Percentiles rank a stretch among this genome's conserved stretches.
phyloP scores from a whole-genome alignment of 139 green algal genomes.

The Coelastrella sp. region DNA sequence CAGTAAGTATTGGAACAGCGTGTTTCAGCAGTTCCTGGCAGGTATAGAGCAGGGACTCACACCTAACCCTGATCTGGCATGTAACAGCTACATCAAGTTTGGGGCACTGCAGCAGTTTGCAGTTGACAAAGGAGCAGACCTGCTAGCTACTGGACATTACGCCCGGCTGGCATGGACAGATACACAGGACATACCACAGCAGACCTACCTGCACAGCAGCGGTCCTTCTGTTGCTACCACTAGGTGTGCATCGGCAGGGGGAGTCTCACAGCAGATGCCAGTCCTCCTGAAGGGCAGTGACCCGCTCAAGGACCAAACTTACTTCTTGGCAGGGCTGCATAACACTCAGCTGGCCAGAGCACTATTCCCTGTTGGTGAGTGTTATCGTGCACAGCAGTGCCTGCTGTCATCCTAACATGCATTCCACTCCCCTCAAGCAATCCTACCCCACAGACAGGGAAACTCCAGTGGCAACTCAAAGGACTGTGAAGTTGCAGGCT shows the following conservation, averaged over 20 bases:
- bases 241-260: no score
- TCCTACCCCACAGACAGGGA: no score
- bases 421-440: no score
- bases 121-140: slow-evolving; percentile 59
- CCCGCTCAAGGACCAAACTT: slow-evolving; percentile 81
- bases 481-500: no score
- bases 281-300: slow-evolving; percentile 75
- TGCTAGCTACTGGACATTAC: slow-evolving; percentile 86
- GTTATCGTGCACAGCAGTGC: no score
- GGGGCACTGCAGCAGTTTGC: slow-evolving; percentile 69
- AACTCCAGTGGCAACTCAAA: no score
- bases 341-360: slow-evolving; percentile 50
- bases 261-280: neutral
- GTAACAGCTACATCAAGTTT: slow-evolving; percentile 92
- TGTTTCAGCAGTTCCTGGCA: slow-evolving; percentile 81
- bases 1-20: slow-evolving; percentile 78
- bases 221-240: no score
- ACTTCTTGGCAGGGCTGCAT: slow-evolving; percentile 79
- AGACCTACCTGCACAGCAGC: no score
- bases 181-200: no score
- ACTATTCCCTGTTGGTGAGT: slow-evolving; percentile 69
- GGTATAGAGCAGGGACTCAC: slow-evolving; percentile 70
- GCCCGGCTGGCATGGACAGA: slow-evolving; percentile 58
- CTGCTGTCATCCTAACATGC: no score
- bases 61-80: slow-evolving; percentile 89